Percentiles rank a stretch among this genome's conserved stretches.
Evolutionary conservation across 2,329 filamentous ascomycete species (phyloP).

Genomic region (Boeremia exigua): DNA sequence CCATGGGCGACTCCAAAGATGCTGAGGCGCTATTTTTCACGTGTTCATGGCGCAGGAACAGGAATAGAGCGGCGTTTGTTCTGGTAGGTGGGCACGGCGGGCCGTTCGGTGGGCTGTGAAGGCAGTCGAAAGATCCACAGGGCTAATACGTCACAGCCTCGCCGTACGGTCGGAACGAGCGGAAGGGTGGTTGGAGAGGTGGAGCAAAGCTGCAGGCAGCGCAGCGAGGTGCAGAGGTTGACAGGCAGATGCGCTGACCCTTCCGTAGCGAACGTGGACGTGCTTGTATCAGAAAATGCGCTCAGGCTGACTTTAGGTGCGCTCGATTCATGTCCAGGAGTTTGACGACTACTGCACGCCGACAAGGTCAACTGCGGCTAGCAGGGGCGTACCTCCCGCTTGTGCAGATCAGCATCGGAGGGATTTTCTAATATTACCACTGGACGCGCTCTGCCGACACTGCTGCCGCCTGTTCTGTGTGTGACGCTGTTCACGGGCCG

Average conservation of each 20-base stretch:
- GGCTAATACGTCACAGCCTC: conserved; percentile 33
- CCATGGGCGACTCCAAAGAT: conserved; percentile 12
- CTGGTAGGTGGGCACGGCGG: conserved; percentile 19
- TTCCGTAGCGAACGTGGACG: conserved; percentile 26
- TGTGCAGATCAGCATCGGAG: conserved; percentile 30
- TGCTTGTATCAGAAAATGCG: conserved; percentile 23
- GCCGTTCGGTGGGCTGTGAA: conserved; percentile 23
- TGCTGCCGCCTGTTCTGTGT: conserved; percentile 5
- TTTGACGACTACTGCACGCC: conserved; percentile 21
- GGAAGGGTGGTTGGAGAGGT: conserved; percentile 13
- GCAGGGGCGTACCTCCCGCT: conserved; percentile 35
- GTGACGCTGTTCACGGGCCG: conserved; percentile 16
- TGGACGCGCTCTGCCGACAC: background rate
- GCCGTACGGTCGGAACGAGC: conserved; percentile 21
- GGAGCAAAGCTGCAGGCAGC: conserved; percentile 12
- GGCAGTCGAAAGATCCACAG: conserved; percentile 17
- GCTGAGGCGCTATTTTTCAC: conserved; percentile 17
- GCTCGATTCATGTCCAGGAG: conserved; percentile 18
- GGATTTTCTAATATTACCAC: conserved; percentile 29
- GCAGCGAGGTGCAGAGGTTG: background rate
- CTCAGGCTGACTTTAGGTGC: conserved; percentile 14
- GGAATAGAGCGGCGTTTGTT: conserved; percentile 23
- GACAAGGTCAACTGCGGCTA: conserved; percentile 29
- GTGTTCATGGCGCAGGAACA: conserved; percentile 27
- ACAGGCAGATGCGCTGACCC: conserved; percentile 5